Evolutionary conservation across 2,329 filamentous ascomycete genomes (phyloP).

Genomic region (Bipolaris gigantea): DNA sequence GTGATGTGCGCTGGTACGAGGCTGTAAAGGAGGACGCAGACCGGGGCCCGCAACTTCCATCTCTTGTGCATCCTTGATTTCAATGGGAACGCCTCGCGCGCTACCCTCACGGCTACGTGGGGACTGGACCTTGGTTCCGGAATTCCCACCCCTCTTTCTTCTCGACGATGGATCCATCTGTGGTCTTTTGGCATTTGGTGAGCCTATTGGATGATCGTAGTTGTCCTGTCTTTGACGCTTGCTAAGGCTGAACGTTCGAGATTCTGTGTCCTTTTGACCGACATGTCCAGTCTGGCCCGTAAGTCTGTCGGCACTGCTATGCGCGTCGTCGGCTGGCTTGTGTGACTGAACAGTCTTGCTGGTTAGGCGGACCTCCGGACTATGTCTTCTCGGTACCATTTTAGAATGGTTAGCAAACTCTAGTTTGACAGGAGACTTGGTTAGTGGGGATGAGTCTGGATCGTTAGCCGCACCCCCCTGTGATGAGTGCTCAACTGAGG

Average conservation of each 20-base stretch:
- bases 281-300: neutral
- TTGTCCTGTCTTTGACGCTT: conserved; percentile 7
- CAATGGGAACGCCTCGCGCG: conserved; percentile 23
- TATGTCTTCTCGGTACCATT: neutral
- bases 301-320: neutral
- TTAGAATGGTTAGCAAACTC: neutral
- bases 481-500: neutral
- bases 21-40: neutral
- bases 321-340: neutral
- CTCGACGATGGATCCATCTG: neutral
- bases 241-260: conserved; percentile 2
- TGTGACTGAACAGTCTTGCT: neutral
- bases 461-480: neutral
- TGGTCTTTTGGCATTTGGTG: conserved; percentile 4
- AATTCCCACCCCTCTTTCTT: neutral
- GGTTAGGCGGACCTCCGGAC: conserved; percentile 15
- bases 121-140: neutral
- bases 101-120: conserved; percentile 14
- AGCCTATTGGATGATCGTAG: neutral
- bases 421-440: neutral
- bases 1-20: neutral
- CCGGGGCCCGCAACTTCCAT: neutral
- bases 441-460: conserved; percentile 1
- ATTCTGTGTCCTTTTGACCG: neutral
- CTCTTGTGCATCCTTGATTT: conserved; percentile 36